Percentiles rank a stretch among this genome's conserved stretches.
These are phyloP conservation scores for Ustilago curta DNA, from an alignment of 1,284 basidiomycete genomes.

Conservation along the genomic window DNA sequence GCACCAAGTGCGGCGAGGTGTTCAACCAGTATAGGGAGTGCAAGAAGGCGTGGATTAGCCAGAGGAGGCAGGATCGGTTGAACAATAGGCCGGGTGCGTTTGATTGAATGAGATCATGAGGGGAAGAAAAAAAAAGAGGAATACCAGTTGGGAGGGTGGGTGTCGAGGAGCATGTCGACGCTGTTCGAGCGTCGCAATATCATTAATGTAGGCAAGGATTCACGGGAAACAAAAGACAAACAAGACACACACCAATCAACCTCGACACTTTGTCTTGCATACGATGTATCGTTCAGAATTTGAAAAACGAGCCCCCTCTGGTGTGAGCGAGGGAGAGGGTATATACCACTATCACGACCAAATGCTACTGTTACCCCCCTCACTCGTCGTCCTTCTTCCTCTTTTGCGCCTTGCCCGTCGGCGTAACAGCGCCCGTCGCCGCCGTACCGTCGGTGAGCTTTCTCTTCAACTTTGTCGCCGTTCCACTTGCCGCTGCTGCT, in stretches of 20 bases:
- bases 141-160: too few species aligned
- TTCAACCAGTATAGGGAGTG: constrained; percentile 64
- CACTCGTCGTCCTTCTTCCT: constrained; percentile 53
- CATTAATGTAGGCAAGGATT: neutral
- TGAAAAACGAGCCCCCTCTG: too few species aligned
- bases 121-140: neutral
- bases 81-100: constrained; percentile 53
- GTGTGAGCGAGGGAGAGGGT: neutral
- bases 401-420: constrained; percentile 30
- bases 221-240: neutral
- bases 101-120: constrained; percentile 17
- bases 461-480: constrained; percentile 40
- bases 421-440: neutral
- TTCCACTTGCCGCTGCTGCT: neutral
- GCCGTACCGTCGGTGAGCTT: constrained; percentile 28
- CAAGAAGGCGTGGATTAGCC: constrained; percentile 60
- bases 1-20: constrained; percentile 58
- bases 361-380: neutral
- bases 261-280: too few species aligned
- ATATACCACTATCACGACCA: neutral
- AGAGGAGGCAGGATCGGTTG: constrained; percentile 52
- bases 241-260: neutral
- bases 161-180: too few species aligned
- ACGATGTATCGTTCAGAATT: too few species aligned
- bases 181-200: too few species aligned